Conservation (phyloP, 768 basidiomycete species). For the Termitomyces titanicus region DNA sequence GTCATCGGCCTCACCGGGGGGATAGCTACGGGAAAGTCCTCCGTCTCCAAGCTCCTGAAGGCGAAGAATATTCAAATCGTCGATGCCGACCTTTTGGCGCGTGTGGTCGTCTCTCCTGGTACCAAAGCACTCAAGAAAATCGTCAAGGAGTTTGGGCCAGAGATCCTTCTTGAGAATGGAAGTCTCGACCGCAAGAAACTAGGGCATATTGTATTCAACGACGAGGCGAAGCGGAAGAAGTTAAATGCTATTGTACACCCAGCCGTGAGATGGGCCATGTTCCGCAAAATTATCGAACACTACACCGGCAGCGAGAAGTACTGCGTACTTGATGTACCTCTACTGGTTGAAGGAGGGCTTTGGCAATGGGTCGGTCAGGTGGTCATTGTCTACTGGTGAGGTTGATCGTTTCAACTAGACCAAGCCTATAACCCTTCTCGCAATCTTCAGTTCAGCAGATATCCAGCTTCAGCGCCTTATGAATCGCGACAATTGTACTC, state of each 20-base stretch:
- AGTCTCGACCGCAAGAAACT: conserved; percentile 79
- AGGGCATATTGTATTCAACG: conserved; percentile 81
- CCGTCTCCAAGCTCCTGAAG: conserved; percentile 74
- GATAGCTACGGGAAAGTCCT: conserved; percentile 95
- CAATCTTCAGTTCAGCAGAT: conserved; percentile 33
- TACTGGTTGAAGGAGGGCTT: conserved; percentile 85
- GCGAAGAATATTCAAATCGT: conserved; percentile 74
- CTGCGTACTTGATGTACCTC: conserved; percentile 86
- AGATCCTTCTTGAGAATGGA: conserved; percentile 65
- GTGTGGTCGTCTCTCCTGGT: conserved; percentile 81
- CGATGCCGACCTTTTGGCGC: conserved; percentile 89
- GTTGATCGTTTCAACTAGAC: background rate
- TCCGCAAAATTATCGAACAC: conserved; percentile 56
- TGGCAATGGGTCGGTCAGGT: conserved; percentile 83
- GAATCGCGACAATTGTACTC: conserved; percentile 63
- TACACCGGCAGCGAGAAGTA: conserved; percentile 81
- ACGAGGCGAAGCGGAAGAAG: conserved; percentile 62
- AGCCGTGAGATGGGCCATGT: conserved; percentile 77
- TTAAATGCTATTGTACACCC: conserved; percentile 91
- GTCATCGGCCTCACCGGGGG: conserved; percentile 96
- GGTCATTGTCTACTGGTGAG: conserved; percentile 89
- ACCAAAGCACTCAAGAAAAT: conserved; percentile 70
- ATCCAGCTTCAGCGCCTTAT: conserved; percentile 84
- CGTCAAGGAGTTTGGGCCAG: conserved; percentile 63
- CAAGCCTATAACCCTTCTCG: background rate